Conservation (phyloP, 164 flowering plant genomes). For the Magnolia changhungtana region DNA sequence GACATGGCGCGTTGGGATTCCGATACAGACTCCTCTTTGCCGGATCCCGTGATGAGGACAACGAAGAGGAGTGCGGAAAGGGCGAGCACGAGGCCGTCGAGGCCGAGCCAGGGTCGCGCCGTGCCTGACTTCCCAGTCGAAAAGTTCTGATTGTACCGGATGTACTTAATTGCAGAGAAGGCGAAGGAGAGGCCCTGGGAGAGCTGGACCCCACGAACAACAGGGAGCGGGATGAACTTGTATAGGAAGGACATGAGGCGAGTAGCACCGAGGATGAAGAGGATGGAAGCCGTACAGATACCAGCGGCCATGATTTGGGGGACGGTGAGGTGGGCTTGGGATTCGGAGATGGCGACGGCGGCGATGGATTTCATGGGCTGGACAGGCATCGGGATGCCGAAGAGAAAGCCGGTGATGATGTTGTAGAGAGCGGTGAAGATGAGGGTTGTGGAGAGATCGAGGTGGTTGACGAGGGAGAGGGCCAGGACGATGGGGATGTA, state of each 20-base stretch:
- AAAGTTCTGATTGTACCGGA: slow-evolving; percentile 56
- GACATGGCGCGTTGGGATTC: slow-evolving; percentile 4
- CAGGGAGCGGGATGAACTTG: slow-evolving; percentile 67
- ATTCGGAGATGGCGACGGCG: slow-evolving; percentile 78
- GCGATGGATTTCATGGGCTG: slow-evolving; percentile 97
- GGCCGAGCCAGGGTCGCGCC: slow-evolving; percentile 64
- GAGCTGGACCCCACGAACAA: slow-evolving; percentile 90
- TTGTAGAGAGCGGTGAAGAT: slow-evolving; percentile 82
- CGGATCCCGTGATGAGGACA: slow-evolving; percentile 55
- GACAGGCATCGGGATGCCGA: slow-evolving; percentile 89
- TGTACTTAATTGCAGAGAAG: slow-evolving; percentile 81
- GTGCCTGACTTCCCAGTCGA: slow-evolving; percentile 40
- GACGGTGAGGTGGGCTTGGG: slow-evolving; percentile 48
- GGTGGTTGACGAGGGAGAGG: slow-evolving; percentile 56
- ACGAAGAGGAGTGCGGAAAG: slow-evolving; percentile 49
- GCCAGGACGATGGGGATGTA: slow-evolving; percentile 83
- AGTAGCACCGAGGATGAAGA: slow-evolving; percentile 71
- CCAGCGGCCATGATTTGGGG: slow-evolving; percentile 84
- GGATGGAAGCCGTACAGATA: slow-evolving; percentile 57
- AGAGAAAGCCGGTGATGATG: slow-evolving; percentile 71
- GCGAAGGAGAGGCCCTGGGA: slow-evolving; percentile 85
- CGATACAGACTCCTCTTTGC: slow-evolving; percentile 17
- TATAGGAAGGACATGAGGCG: slow-evolving; percentile 81
- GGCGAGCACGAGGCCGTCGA: slow-evolving; percentile 73
- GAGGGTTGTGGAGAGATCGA: slow-evolving; percentile 72